A percentile compares a stretch with the other conserved stretches of the same genome.
Conservation (phyloP, 1,284 basidiomycete species). For the Spongispora temasekensis region DNA sequence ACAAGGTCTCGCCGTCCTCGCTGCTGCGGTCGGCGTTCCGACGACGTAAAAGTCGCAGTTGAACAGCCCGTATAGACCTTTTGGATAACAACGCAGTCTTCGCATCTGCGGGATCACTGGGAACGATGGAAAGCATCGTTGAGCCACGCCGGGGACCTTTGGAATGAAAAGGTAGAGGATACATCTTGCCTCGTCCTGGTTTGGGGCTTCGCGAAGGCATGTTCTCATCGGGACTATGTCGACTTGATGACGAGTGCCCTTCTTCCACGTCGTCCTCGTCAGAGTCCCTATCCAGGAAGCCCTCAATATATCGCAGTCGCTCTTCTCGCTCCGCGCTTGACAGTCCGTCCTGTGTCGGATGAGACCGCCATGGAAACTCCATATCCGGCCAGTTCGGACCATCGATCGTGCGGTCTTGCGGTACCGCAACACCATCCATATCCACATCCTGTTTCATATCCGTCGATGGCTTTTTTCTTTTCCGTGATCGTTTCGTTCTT, state of each 20-base stretch:
- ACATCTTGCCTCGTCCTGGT: conserved; percentile 59
- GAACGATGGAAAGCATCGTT: conserved; percentile 44
- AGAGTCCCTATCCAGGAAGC: conserved; percentile 38
- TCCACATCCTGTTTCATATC: conserved; percentile 24
- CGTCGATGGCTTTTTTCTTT: conserved; percentile 31
- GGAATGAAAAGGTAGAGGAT: conserved; percentile 50
- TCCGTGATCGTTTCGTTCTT: conserved; percentile 38
- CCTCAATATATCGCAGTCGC: conserved; percentile 39
- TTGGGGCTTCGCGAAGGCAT: conserved; percentile 31
- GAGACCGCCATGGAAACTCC: conserved; percentile 73
- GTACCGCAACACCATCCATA: conserved; percentile 4
- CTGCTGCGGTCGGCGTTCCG: conserved; percentile 33
- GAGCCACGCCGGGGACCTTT: conserved; percentile 24
- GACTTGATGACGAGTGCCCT: conserved; percentile 6
- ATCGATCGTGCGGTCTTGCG: conserved; percentile 22
- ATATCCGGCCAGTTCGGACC: conserved; percentile 75
- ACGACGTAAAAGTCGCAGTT: conserved; percentile 45
- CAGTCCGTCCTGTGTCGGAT: conserved; percentile 51
- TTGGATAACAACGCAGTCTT: conserved; percentile 69
- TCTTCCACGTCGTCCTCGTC: conserved; percentile 38
- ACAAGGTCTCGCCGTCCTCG: conserved; percentile 52
- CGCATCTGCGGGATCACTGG: conserved; percentile 71
- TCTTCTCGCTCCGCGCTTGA: conserved; percentile 57
- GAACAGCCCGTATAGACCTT: conserved; percentile 60
- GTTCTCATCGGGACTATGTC: conserved; percentile 21